Evolutionary conservation across 2,329 filamentous ascomycete species (phyloP).

Genomic region (Anthostomella pinea): DNA sequence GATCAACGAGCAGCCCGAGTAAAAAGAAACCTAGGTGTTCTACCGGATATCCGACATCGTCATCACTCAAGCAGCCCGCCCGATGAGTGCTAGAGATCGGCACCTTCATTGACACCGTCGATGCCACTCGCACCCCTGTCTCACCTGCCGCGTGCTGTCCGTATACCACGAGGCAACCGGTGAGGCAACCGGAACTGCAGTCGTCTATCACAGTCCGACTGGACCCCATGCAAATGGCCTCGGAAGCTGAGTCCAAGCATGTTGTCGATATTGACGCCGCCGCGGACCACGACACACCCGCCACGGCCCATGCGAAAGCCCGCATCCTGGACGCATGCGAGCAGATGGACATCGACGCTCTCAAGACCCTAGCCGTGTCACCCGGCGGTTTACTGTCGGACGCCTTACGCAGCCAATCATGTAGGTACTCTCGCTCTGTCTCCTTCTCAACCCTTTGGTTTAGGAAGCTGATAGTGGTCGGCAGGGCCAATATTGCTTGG

Average conservation of each 20-base stretch:
- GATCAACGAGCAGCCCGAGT: too few relatives aligned
- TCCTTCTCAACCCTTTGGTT: too few relatives aligned
- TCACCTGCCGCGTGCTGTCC: conserved; percentile 10
- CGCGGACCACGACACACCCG: conserved; percentile 8
- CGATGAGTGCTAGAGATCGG: too few relatives aligned
- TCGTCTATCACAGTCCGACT: conserved; percentile 3
- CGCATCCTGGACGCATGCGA: conserved; percentile 60
- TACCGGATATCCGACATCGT: too few relatives aligned
- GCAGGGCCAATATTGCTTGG: conserved; percentile 51
- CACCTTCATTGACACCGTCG: too few relatives aligned
- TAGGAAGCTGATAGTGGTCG: too few relatives aligned
- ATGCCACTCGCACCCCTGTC: conserved; percentile 18
- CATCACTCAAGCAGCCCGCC: too few relatives aligned
- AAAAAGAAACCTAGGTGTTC: too few relatives aligned
- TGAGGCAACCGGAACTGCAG: conserved; percentile 20
- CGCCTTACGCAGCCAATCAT: conserved; percentile 68
- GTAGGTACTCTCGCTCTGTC: conserved; percentile 52
- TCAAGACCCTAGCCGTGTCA: conserved; percentile 59
- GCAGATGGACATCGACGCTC: conserved; percentile 50
- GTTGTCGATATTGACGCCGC: conserved; percentile 15
- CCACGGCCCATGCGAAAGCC: conserved; percentile 33
- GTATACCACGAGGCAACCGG: conserved; percentile 10
- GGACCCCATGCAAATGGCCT: conserved; percentile 19
- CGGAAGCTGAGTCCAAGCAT: conserved; percentile 8
- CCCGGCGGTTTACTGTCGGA: conserved; percentile 67